A percentile compares a stretch with the other conserved stretches of the same genome.
Evolutionary conservation across 2,329 filamentous ascomycete species (phyloP).

Genomic region (Colletotrichum echinochloae): DNA sequence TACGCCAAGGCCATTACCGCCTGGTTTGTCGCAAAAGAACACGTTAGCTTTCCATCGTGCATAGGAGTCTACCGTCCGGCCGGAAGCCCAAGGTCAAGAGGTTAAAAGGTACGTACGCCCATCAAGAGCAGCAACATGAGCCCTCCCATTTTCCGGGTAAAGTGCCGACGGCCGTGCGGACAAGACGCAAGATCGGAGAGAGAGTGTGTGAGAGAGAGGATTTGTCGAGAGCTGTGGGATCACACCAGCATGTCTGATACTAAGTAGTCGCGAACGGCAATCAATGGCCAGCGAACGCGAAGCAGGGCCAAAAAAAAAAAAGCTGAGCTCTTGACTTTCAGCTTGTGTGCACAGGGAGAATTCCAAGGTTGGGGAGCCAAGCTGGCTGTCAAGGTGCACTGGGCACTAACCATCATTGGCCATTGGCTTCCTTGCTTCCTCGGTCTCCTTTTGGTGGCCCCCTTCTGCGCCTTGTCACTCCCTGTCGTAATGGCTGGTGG

Average conservation of each 20-base stretch:
- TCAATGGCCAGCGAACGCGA: not conserved
- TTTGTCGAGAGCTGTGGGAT: slow-evolving; percentile 21
- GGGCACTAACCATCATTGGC: slow-evolving; percentile 32
- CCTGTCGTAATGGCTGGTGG: slow-evolving; percentile 37
- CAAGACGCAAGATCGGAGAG: not conserved
- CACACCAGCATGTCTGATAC: slow-evolving; percentile 34
- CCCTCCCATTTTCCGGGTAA: slow-evolving; percentile 51
- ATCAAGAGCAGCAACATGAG: slow-evolving; percentile 55
- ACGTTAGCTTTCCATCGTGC: slow-evolving; percentile 25
- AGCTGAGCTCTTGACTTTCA: slow-evolving; percentile 17
- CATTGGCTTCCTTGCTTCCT: slow-evolving; percentile 19
- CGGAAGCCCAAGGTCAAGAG: slow-evolving; percentile 30
- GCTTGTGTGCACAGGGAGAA: slow-evolving; percentile 34
- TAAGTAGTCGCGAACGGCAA: slow-evolving; percentile 5
- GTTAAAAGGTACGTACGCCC: slow-evolving; percentile 50
- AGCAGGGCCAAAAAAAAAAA: not conserved
- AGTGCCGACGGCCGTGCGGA: slow-evolving; percentile 22
- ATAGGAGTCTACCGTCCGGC: slow-evolving; percentile 7
- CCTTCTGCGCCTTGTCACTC: slow-evolving; percentile 27
- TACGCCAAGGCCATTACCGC: slow-evolving; percentile 71
- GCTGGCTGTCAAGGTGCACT: slow-evolving; percentile 12
- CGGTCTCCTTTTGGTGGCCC: not conserved
- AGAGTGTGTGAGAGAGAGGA: slow-evolving; percentile 1
- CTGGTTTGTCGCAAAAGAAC: slow-evolving; percentile 46
- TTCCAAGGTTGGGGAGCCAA: slow-evolving; percentile 34